These are phyloP conservation scores for Diaporthe citri DNA, from an alignment of 2,329 filamentous ascomycete species.

Conservation along the genomic window DNA sequence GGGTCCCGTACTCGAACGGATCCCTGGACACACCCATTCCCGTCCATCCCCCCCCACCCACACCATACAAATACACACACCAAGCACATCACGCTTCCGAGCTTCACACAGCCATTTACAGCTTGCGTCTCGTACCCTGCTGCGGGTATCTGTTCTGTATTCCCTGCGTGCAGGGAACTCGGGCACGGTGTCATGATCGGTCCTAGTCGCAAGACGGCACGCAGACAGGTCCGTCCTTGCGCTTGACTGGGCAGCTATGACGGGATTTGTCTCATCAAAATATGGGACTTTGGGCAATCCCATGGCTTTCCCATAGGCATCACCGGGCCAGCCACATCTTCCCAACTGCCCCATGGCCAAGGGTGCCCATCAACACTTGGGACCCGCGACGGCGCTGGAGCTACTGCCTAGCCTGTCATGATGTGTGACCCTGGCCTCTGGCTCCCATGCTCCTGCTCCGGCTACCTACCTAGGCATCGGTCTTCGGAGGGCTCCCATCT, in stretches of 20 bases:
- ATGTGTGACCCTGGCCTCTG: background rate
- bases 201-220: constrained; percentile 2
- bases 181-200: constrained; percentile 26
- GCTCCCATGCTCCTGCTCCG: background rate
- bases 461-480: background rate
- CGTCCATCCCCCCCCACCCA: constrained; percentile 24
- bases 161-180: background rate
- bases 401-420: constrained; percentile 1
- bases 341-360: constrained; percentile 13
- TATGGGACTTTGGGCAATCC: constrained; percentile 32
- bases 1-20: constrained; percentile 5
- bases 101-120: constrained; percentile 15
- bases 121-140: constrained; percentile 11
- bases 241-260: constrained; percentile 20
- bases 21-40: constrained; percentile 19
- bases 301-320: constrained; percentile 22
- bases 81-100: constrained; percentile 19
- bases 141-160: background rate
- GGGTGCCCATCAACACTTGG: constrained; percentile 7
- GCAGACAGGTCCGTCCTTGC: constrained; percentile 1
- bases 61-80: background rate
- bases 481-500: background rate
- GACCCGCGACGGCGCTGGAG: constrained; percentile 12
- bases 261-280: constrained; percentile 29
- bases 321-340: constrained; percentile 20